These are phyloP conservation scores for Cryphonectria radicalis DNA, from an alignment of 2,329 filamentous ascomycete genomes.

Conservation along the genomic window DNA sequence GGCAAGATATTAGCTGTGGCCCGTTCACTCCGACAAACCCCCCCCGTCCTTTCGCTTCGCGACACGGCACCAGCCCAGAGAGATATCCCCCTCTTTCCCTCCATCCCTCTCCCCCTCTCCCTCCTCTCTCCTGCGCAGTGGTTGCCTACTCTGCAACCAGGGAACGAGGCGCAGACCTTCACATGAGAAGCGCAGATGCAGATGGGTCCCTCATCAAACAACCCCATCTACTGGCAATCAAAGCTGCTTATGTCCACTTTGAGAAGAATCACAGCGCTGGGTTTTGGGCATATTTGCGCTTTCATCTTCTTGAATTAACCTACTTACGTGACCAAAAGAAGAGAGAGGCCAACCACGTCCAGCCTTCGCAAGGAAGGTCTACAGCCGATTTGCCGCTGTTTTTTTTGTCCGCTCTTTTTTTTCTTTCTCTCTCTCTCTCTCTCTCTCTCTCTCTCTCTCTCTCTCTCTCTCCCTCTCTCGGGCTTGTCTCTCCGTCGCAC, in stretches of 20 bases:
- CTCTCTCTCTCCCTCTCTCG: neutral
- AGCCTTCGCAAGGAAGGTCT: neutral
- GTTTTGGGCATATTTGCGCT: neutral
- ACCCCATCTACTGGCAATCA: neutral
- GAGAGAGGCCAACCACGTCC: neutral
- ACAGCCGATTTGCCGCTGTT: neutral
- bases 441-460: too few species aligned
- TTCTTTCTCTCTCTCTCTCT: too few species aligned
- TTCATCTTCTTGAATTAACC: neutral
- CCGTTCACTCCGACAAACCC: neutral
- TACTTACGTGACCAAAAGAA: neutral
- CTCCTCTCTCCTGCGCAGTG: neutral
- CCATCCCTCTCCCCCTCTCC: neutral
- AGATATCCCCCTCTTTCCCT: neutral
- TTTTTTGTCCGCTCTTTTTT: too few species aligned
- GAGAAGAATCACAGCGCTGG: neutral
- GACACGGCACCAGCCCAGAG: neutral
- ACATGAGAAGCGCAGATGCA: neutral
- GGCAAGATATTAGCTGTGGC: neutral
- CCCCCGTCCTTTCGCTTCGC: slow-evolving; percentile 13
- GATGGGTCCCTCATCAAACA: slow-evolving; percentile 5
- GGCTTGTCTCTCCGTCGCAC: too few species aligned
- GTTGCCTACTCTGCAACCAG: neutral
- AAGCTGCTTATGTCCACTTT: neutral
- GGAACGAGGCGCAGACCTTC: neutral